Percentiles rank a stretch among this genome's conserved stretches.
phyloP scores from a whole-genome alignment of 176 grass and related monocot species.

The Cenchrus americanus region DNA sequence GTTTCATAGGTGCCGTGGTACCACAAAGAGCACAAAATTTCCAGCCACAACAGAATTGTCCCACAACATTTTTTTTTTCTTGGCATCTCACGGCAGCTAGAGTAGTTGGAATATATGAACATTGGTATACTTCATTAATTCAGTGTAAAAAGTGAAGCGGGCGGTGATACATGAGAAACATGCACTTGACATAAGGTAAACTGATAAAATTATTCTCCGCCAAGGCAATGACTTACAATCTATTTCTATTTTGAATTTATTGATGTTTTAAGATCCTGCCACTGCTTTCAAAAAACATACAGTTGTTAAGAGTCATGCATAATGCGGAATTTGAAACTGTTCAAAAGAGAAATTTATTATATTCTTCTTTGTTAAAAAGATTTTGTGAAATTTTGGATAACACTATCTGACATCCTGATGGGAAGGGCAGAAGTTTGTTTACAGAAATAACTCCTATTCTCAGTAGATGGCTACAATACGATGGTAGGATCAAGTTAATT shows the following conservation, averaged over 20 bases:
- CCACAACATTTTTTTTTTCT: background rate
- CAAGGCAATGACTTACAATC: background rate
- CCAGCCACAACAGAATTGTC: constrained; percentile 6
- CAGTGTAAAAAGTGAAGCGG: background rate
- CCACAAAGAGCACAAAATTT: background rate
- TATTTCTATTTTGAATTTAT: background rate
- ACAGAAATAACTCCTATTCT: background rate
- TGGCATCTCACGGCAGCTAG: background rate
- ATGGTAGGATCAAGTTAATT: constrained; percentile 31
- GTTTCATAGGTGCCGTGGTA: background rate
- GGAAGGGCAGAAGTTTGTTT: background rate
- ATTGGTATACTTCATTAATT: background rate
- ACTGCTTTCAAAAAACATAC: background rate
- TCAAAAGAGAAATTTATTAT: background rate
- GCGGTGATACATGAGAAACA: constrained; percentile 20
- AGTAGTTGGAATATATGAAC: constrained; percentile 2
- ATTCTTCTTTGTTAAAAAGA: background rate
- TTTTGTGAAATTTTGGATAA: background rate
- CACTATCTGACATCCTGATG: background rate
- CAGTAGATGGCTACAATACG: background rate
- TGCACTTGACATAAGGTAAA: background rate
- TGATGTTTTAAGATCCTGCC: background rate
- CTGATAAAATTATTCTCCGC: background rate
- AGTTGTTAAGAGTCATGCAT: background rate
- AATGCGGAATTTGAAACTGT: background rate